These are phyloP conservation scores for Penicillium crustosum DNA, from an alignment of 2,329 filamentous ascomycete species.

Conservation along the genomic window DNA sequence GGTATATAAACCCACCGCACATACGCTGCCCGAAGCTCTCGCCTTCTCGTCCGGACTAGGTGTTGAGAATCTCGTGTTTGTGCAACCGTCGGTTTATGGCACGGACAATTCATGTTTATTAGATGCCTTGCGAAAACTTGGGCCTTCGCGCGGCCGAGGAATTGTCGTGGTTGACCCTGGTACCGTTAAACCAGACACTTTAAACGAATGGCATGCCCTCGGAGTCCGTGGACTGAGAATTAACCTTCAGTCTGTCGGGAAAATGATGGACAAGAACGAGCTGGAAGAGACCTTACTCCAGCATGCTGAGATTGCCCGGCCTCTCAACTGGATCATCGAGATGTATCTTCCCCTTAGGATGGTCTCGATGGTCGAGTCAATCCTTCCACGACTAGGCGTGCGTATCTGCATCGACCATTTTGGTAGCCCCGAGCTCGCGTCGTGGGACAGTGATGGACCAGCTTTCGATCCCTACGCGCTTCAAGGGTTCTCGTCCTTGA, in stretches of 20 bases:
- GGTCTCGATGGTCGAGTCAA: conserved; percentile 50
- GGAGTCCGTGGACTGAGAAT: conserved; percentile 61
- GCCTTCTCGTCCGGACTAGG: conserved; percentile 53
- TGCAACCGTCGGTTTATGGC: conserved; percentile 63
- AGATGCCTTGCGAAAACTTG: conserved; percentile 53
- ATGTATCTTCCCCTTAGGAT: conserved; percentile 57
- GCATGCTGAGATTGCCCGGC: conserved; percentile 54
- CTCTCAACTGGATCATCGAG: conserved; percentile 58
- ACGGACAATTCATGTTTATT: conserved; percentile 61
- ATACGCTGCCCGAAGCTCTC: conserved; percentile 54
- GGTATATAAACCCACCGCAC: conserved; percentile 52
- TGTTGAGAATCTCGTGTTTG: conserved; percentile 58
- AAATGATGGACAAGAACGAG: conserved; percentile 41
- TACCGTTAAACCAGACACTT: conserved; percentile 36
- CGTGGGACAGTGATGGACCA: conserved; percentile 13
- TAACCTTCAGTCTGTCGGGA: conserved; percentile 57
- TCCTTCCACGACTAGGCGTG: conserved; percentile 52
- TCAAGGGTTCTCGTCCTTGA: conserved; percentile 51
- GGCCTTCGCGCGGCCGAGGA: conserved; percentile 52
- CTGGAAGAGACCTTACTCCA: conserved; percentile 45
- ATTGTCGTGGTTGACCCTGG: conserved; percentile 58
- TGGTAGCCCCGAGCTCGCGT: conserved; percentile 48
- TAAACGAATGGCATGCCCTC: conserved; percentile 56
- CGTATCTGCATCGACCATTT: conserved; percentile 62
- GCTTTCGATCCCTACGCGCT: conserved; percentile 47